These are phyloP conservation scores for Chrysosporium keratinophilum DNA, from an alignment of 2,329 filamentous ascomycete species.

Conservation along the genomic window DNA sequence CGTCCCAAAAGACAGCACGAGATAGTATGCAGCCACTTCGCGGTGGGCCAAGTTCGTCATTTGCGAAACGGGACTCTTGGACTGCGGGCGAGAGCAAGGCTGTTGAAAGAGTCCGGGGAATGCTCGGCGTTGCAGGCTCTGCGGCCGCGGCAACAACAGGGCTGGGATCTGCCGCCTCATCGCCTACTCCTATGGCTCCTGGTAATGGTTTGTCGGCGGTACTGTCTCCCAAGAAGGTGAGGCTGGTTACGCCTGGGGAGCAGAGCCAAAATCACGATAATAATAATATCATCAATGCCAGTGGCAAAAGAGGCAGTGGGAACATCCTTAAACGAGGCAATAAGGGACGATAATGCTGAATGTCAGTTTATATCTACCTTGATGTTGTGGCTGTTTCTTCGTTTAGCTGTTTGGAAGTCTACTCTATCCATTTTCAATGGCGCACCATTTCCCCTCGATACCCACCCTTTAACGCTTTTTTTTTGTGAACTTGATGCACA, in stretches of 20 bases:
- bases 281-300: not conserved
- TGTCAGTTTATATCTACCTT: no score
- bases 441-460: not conserved
- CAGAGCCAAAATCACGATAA: constrained; percentile 18
- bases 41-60: constrained; percentile 26
- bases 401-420: not conserved
- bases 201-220: constrained; percentile 24
- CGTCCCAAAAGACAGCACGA: constrained; percentile 24
- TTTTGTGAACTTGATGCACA: not conserved
- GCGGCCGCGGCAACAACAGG: constrained; percentile 1
- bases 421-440: not conserved
- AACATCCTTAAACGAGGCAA: constrained; percentile 2
- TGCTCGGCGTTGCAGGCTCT: constrained; percentile 28
- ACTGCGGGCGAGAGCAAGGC: constrained; percentile 37
- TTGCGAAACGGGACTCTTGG: constrained; percentile 38
- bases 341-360: not conserved
- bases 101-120: constrained; percentile 37
- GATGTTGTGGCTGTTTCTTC: no score
- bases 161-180: constrained; percentile 9
- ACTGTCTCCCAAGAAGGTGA: constrained; percentile 37
- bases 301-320: not conserved
- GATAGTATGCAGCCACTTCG: constrained; percentile 24
- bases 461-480: not conserved
- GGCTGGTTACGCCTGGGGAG: constrained; percentile 37
- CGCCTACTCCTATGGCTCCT: constrained; percentile 17